A percentile compares a stretch with the other conserved stretches of the same genome.
phyloP scores from a whole-genome alignment of 1,284 basidiomycete species.

The Polyporus tsugae region DNA sequence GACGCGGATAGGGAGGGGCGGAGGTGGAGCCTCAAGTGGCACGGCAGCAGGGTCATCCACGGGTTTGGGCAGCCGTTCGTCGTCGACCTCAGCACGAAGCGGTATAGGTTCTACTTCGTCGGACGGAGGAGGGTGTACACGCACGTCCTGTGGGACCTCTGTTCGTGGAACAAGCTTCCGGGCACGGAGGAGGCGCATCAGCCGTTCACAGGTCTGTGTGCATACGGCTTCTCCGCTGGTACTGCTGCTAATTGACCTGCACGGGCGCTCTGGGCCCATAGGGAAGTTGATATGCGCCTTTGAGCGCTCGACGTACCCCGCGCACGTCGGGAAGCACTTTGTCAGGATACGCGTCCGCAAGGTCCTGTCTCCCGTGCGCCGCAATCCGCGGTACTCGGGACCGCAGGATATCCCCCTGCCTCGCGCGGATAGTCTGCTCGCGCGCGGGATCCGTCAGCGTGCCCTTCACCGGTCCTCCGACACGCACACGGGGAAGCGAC shows the following conservation, averaged over 20 bases:
- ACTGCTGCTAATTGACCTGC: neutral
- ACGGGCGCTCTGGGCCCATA: neutral
- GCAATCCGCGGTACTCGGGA: neutral
- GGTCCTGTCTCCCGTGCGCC: neutral
- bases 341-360: neutral
- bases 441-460: neutral
- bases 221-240: neutral
- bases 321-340: neutral
- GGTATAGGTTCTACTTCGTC: neutral
- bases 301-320: neutral
- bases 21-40: neutral
- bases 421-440: neutral
- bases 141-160: neutral
- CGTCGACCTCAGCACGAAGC: neutral
- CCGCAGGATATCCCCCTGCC: neutral
- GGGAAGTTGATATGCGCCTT: neutral
- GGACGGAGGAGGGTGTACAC: neutral
- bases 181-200: neutral
- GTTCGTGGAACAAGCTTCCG: neutral
- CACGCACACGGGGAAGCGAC: neutral
- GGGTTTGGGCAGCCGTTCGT: neutral
- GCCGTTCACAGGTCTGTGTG: neutral
- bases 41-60: neutral
- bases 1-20: neutral
- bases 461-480: neutral